phyloP scores from a whole-genome alignment of 2,329 filamentous ascomycete genomes.

The Daldinia eschscholtzii region DNA sequence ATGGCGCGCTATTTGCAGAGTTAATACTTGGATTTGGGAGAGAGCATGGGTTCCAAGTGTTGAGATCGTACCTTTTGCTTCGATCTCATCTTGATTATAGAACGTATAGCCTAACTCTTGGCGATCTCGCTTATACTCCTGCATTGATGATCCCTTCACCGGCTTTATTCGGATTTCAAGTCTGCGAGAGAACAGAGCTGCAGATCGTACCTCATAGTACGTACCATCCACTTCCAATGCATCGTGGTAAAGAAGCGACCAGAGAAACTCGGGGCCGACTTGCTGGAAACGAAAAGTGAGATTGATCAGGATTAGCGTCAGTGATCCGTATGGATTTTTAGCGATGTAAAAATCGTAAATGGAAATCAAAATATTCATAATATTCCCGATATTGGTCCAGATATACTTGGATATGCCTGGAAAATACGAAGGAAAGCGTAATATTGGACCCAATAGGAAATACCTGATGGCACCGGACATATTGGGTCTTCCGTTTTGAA shows the following conservation, averaged over 20 bases:
- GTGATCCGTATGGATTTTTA: background rate
- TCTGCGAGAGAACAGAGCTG: background rate
- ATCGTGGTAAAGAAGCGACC: slow-evolving; percentile 7
- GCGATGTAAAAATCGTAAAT: background rate
- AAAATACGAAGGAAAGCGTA: background rate
- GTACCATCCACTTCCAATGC: background rate
- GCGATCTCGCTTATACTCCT: slow-evolving; percentile 1
- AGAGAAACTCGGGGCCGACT: background rate
- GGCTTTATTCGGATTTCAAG: background rate
- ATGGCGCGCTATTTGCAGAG: background rate
- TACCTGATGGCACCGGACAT: background rate
- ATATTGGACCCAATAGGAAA: background rate
- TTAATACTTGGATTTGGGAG: background rate
- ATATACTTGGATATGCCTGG: background rate
- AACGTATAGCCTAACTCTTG: slow-evolving; percentile 5
- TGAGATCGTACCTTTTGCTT: background rate
- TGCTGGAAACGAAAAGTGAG: background rate
- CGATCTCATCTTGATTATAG: slow-evolving; percentile 4
- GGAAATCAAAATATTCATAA: background rate
- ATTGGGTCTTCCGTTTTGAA: background rate
- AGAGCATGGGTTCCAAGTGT: background rate
- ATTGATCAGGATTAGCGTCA: background rate
- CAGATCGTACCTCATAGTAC: slow-evolving; percentile 2
- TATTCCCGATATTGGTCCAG: background rate
- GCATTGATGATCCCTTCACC: background rate